A percentile compares a stretch with the other conserved stretches of the same genome.
phyloP scores from a whole-genome alignment of 2,329 filamentous ascomycete genomes.

The Volutella citrinella region DNA sequence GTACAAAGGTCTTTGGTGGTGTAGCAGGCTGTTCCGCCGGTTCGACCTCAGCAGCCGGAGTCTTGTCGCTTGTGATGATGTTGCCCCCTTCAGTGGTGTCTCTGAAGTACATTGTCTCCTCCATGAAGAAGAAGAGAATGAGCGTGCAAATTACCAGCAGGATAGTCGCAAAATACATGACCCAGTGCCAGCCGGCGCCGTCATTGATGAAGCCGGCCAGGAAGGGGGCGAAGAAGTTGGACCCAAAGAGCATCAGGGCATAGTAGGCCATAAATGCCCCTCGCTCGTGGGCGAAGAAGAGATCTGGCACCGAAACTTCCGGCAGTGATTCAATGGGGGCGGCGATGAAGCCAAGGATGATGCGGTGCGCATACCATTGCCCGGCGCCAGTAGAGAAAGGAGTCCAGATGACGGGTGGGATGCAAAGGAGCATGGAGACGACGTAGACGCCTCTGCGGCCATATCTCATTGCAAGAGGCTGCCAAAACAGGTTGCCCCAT shows the following conservation, averaged over 20 bases:
- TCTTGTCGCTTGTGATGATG: background rate
- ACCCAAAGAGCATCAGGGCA: slow-evolving; percentile 39
- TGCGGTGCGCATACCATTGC: slow-evolving; percentile 26
- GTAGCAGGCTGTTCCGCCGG: background rate
- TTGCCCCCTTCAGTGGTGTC: slow-evolving; percentile 26
- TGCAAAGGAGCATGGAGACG: slow-evolving; percentile 32
- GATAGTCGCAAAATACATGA: slow-evolving; percentile 49
- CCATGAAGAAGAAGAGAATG: slow-evolving; percentile 56
- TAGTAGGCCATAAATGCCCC: slow-evolving; percentile 42
- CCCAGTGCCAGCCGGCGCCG: slow-evolving; percentile 47
- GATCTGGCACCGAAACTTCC: slow-evolving; percentile 30
- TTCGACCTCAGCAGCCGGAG: background rate
- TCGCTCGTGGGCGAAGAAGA: slow-evolving; percentile 43
- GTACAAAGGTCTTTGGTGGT: background rate
- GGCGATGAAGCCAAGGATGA: slow-evolving; percentile 26
- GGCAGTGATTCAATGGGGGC: slow-evolving; percentile 29
- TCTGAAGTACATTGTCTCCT: slow-evolving; percentile 56
- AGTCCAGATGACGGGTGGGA: slow-evolving; percentile 34
- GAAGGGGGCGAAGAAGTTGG: slow-evolving; percentile 45
- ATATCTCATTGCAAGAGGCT: slow-evolving; percentile 50
- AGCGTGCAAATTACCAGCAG: slow-evolving; percentile 46
- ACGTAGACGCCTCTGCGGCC: slow-evolving; percentile 49
- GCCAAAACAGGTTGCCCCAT: slow-evolving; percentile 50
- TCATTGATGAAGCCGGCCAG: slow-evolving; percentile 49
- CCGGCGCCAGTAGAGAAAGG: slow-evolving; percentile 14